phyloP scores from a whole-genome alignment of 148 eudicot species.

The Vaccinium corymbosum region DNA sequence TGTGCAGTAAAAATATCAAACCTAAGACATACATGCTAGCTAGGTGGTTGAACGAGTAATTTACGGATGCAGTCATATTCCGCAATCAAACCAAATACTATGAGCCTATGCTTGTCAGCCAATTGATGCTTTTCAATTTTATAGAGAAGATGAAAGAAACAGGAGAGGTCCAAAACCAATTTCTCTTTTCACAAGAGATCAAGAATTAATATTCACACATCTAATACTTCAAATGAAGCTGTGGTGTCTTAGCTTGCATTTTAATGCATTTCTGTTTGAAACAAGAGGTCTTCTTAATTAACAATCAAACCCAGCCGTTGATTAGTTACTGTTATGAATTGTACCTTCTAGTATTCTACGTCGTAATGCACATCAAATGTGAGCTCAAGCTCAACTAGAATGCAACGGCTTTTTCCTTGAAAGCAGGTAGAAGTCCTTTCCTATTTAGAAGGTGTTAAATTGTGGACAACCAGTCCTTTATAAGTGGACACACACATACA shows the following conservation, averaged over 20 bases:
- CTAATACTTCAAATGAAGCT: neutral
- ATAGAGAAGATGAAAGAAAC: neutral
- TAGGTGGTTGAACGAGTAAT: neutral
- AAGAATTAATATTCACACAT: neutral
- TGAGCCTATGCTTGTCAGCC: neutral
- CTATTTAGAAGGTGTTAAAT: neutral
- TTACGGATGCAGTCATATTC: neutral
- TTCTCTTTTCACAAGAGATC: neutral
- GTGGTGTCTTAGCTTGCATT: neutral
- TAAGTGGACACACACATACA: neutral
- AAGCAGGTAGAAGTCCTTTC: neutral
- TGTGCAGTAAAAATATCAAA: neutral
- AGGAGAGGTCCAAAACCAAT: neutral
- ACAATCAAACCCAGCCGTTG: neutral
- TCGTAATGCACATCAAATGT: neutral
- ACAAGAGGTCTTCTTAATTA: neutral
- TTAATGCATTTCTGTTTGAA: neutral
- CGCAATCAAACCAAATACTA: neutral
- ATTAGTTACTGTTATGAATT: neutral
- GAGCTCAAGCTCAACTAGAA: neutral
- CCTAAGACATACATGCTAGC: neutral
- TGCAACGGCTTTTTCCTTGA: neutral
- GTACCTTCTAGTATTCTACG: neutral
- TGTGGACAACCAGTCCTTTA: neutral
- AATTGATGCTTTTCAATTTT: neutral